Conservation (phyloP, 176 grass and related monocot genomes). For the Juncus effusus region DNA sequence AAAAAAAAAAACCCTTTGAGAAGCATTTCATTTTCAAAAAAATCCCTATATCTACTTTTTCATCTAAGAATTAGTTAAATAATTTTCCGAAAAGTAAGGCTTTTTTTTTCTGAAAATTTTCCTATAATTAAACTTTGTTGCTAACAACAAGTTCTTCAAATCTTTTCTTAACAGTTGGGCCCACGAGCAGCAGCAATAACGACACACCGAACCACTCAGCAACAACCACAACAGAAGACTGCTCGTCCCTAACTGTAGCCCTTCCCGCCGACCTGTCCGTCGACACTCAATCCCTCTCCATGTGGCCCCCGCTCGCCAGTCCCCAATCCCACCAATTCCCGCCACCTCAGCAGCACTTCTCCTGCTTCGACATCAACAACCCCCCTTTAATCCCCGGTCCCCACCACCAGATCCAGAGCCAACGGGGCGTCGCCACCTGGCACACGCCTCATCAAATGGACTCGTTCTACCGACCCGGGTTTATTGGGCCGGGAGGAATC, state of each 20-base stretch:
- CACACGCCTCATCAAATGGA: constrained; percentile 58
- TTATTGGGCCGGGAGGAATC: constrained; percentile 83
- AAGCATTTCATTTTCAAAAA: no score
- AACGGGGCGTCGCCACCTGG: constrained; percentile 63
- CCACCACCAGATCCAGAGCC: constrained; percentile 46
- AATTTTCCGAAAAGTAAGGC: no score
- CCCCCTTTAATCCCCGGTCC: constrained; percentile 45
- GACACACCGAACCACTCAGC: constrained; percentile 43
- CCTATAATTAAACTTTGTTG: no score
- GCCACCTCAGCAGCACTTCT: constrained; percentile 48
- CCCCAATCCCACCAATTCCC: constrained; percentile 68
- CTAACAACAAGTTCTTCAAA: no score
- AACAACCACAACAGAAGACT: constrained; percentile 51
- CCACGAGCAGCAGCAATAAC: constrained; percentile 7
- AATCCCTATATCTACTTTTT: no score
- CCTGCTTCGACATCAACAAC: constrained; percentile 81
- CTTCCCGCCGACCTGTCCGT: constrained; percentile 95
- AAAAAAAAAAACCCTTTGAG: no score
- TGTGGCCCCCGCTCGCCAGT: constrained; percentile 78
- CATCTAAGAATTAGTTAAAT: no score
- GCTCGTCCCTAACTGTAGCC: constrained; percentile 51
- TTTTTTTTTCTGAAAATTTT: no score
- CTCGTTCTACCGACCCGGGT: constrained; percentile 83
- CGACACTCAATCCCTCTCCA: constrained; percentile 67
- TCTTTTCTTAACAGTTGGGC: constrained; percentile 29